phyloP scores from a whole-genome alignment of 306 rosid genomes.

The Medicago truncatula region DNA sequence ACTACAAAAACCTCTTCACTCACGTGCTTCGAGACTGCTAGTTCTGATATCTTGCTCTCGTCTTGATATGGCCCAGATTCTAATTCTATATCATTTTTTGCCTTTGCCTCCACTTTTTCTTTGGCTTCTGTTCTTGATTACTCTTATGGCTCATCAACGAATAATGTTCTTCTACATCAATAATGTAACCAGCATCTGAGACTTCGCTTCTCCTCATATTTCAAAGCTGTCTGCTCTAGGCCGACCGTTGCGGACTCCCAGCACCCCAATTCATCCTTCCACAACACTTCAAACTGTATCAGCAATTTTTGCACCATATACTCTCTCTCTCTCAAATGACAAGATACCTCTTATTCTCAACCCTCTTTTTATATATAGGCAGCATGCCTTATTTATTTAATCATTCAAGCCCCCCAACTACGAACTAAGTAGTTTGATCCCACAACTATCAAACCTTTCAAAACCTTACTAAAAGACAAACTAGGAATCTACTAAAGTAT shows the following conservation, averaged over 20 bases:
- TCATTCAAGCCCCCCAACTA: background rate
- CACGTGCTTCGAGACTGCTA: background rate
- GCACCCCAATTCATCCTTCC: background rate
- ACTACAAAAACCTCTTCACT: background rate
- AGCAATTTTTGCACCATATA: background rate
- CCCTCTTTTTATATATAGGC: background rate
- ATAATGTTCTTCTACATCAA: background rate
- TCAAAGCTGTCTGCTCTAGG: background rate
- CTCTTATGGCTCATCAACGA: background rate
- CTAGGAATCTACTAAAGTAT: slow-evolving; percentile 29
- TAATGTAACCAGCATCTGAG: background rate
- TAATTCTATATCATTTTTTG: background rate
- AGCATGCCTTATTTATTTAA: background rate
- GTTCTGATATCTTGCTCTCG: background rate
- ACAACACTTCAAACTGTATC: background rate
- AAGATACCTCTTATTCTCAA: background rate
- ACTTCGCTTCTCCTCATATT: background rate
- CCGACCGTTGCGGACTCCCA: background rate
- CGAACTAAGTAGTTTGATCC: background rate
- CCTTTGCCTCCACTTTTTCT: background rate
- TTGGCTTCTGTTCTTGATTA: background rate
- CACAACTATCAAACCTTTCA: background rate
- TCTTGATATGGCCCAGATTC: background rate
- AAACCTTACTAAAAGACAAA: slow-evolving; percentile 32
- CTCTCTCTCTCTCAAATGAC: background rate